Base-by-base conservation (phyloP, 148 eudicot genomes). In the Chenopodium formosanum region DNA sequence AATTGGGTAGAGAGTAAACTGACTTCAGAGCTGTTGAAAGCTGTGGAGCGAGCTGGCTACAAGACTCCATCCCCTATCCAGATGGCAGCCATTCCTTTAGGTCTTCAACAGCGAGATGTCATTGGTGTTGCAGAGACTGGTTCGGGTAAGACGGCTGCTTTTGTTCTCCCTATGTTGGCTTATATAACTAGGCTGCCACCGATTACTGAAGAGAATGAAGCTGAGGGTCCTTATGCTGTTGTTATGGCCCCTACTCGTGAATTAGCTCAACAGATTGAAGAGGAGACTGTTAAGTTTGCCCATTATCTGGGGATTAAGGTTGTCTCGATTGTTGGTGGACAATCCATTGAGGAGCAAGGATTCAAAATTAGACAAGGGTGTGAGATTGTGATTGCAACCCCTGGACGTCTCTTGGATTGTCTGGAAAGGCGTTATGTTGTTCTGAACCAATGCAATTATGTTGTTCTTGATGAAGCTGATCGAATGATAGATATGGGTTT, bases 191-290 rank as follows among this genome's bases (percentile, higher is more conserved):
- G 88, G 78, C 66, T 87, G 32, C 91, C 91, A 70, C 93, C 93
- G 23, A 88, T 90, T 32, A 84, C 85, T 13, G 93, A 90, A 73
- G 90, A 86, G 25, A 89, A 87, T 78, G 92, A 90, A 80, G 90
- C 92, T 8, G 97, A 92, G 88, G 98, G 97, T 17, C 94, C 98
- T 78, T 94, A 92, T 87, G 97, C 98, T 23, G 93, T 94, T 72
- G 98, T 94, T 44, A 86, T 94, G 96, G 96, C 98, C 46, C 98
- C 98, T 16, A 92, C 98, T 17, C 90, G 98, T 74, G 96, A 94
- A 83, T 91, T 94, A 48, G 96, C 97, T 1, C 94, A 94, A 87
- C 97, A 92, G 78, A 94, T 94, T 80, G 94, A 92, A 89, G 91
- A 92, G 9, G 96, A 92, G 86, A 94, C 93, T 40, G 89, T 88